Evolutionary conservation across 2,329 filamentous ascomycete species (phyloP), one percentile per base, ranked within the genome.

Genomic region (Penicillium crustosum): DNA sequence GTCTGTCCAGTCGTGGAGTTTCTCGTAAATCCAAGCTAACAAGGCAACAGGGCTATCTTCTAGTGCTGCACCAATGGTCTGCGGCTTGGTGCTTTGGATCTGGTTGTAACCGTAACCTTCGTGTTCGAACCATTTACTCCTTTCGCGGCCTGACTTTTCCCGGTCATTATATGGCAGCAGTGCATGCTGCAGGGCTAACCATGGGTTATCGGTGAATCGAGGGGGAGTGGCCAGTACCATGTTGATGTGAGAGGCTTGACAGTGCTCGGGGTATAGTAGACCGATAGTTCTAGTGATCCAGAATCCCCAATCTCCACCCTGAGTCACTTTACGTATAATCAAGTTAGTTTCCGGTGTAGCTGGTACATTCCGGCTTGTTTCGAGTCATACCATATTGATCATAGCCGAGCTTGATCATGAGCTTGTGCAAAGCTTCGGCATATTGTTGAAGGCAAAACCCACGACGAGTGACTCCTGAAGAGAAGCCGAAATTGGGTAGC

Each of bases 1-100:
- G 66, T 93, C 89, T 0, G 86, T 87, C 90, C 90, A 93, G 67
- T 90, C 87, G 62, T 88, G 84, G 23, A 94, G 76, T 69, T 94
- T 93, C 74, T 93, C 90, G 62, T 89, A 89, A 39, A 93, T 86
- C 90, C 90, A 94, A 0, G 88, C 83, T 0, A 93, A 77, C 5
- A 91, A 75, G 0, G 83, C 88, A 0, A 90, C 83, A 0, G 90
- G 90, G 4, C 83, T 87, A 69, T 93, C 89, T 1, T 83, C 79
- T 3, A 93, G 78, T 0, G 79, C 85, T 66, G 89, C 89, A 0
- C 86, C 87, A 0, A 93, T 71, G 0, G 90, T 93, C 49, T 90
- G 86, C 0, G 90, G 90, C 59, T 88, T 87, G 0, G 89, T 92
- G 8, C 77, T 75, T 66, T 91, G 88, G 53, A 83, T 72, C 0